A percentile compares a stretch with the other conserved stretches of the same genome.
Conservation (phyloP, 345 rosid species). For the Citrus hindsii region DNA sequence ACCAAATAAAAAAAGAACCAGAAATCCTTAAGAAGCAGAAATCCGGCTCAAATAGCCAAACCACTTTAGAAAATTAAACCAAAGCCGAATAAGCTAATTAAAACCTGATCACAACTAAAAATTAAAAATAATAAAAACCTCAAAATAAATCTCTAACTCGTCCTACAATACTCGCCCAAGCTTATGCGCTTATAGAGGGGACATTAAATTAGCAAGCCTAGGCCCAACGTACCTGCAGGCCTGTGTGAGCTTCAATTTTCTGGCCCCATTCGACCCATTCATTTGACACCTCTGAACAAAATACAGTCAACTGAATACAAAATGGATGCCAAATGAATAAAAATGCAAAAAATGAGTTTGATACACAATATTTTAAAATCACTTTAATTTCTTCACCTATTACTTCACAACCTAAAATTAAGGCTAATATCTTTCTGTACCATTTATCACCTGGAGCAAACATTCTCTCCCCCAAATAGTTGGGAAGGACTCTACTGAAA, state of each 20-base stretch:
- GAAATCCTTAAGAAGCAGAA: background rate
- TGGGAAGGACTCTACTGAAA: background rate
- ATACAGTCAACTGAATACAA: background rate
- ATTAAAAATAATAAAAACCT: too few relatives aligned
- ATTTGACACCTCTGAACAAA: background rate
- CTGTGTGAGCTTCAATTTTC: background rate
- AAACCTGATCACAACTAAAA: background rate
- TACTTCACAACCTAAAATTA: background rate
- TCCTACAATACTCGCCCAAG: background rate
- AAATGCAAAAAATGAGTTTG: background rate
- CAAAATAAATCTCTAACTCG: background rate
- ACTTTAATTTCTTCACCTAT: background rate
- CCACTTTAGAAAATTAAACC: background rate
- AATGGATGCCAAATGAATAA: background rate
- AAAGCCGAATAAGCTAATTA: background rate
- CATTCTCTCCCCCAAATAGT: background rate
- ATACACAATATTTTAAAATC: background rate
- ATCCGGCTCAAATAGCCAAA: background rate
- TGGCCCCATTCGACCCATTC: background rate
- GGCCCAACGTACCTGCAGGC: background rate
- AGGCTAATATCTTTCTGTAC: background rate
- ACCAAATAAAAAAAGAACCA: background rate
- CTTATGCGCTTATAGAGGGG: background rate
- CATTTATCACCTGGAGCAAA: background rate
- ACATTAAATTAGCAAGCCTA: background rate